Base-by-base conservation (phyloP, 2,329 filamentous ascomycete genomes). In the Bipolaris sorokiniana region DNA sequence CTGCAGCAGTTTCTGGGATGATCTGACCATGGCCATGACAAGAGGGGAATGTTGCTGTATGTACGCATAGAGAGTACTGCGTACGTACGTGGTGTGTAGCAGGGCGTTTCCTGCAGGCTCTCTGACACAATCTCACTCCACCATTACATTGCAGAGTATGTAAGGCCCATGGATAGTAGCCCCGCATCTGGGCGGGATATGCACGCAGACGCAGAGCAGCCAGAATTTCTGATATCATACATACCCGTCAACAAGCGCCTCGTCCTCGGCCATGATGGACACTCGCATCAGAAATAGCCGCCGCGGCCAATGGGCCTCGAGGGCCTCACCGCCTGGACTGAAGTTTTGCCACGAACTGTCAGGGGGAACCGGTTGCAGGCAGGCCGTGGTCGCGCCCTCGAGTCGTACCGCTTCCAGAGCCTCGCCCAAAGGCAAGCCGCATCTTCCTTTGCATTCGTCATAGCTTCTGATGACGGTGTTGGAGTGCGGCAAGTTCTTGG, bases 261-360 rank as follows among this genome's bases (percentile, higher is more conserved):
- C 38, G 28, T 48, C 54, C 47, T 64, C 61, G 55, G 53, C 51
- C 48, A 55, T n/a, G 33, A 41, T 59, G 20, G 54, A 45, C 50
- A 45, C 50, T 61, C 40, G 53, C 52, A 57, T 52, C 53, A 56
- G 28, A 26, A 54, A 57, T 56, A 51, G 49, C 56, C 49, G 57
- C 42, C 3, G 41, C 52, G 57, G 42, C 71, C 69, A 73, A 71
- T 74, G 50, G 56, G 33, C 50, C 22, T 34, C 16, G 7, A 53
- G 57, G 34, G 59, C 49, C 62, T 67, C 72, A 74, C 72, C 71
- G 72, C 72, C 65, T 66, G 62, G 54, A 62, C 46, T 54, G 62
- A 54, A 55, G 23, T 38, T 57, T 56, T 46, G 50, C 49, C 56
- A 56, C 50, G 50, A 58, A 56, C 58, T 58, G 62, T 58, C 62